Conservation (phyloP, 108 stramenopile genomes). For the Seminavis robusta region DNA sequence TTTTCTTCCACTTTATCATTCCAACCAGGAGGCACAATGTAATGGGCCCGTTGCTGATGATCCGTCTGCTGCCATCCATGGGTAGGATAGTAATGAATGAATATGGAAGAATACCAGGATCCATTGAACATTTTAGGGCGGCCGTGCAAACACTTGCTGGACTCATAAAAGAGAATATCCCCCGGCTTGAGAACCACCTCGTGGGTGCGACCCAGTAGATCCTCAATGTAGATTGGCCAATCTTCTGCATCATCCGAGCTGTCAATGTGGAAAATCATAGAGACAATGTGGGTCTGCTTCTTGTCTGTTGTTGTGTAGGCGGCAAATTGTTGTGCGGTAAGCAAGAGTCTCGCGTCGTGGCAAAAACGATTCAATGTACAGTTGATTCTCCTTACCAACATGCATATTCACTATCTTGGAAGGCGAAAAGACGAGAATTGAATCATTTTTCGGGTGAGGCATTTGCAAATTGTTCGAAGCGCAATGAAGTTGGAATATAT, state of each 20-base stretch:
- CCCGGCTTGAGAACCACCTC: constrained; percentile 65
- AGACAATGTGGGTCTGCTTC: constrained; percentile 71
- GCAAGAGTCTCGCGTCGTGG: too few relatives aligned
- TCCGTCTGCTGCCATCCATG: constrained; percentile 36
- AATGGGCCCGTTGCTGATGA: constrained; percentile 56
- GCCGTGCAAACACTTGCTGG: constrained; percentile 79
- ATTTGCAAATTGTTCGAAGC: too few relatives aligned
- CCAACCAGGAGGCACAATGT: constrained; percentile 59
- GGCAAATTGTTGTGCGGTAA: too few relatives aligned
- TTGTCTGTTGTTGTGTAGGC: constrained; percentile 72
- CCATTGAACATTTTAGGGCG: constrained; percentile 68
- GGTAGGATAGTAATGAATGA: constrained; percentile 75
- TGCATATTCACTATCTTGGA: constrained; percentile 76
- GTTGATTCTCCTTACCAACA: too few relatives aligned
- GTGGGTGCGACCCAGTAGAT: constrained; percentile 22
- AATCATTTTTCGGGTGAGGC: too few relatives aligned
- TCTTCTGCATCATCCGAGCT: constrained; percentile 60
- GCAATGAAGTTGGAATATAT: too few relatives aligned
- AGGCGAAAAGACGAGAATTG: too few relatives aligned
- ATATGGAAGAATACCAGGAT: constrained; percentile 66
- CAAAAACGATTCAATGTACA: too few relatives aligned
- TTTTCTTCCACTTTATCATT: constrained; percentile 11
- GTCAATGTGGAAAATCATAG: constrained; percentile 81
- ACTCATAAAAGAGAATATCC: constrained; percentile 85
- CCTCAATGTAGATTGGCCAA: constrained; percentile 29